phyloP scores from a whole-genome alignment of 192 early-diverging fungal species.

The Podila epigama region DNA sequence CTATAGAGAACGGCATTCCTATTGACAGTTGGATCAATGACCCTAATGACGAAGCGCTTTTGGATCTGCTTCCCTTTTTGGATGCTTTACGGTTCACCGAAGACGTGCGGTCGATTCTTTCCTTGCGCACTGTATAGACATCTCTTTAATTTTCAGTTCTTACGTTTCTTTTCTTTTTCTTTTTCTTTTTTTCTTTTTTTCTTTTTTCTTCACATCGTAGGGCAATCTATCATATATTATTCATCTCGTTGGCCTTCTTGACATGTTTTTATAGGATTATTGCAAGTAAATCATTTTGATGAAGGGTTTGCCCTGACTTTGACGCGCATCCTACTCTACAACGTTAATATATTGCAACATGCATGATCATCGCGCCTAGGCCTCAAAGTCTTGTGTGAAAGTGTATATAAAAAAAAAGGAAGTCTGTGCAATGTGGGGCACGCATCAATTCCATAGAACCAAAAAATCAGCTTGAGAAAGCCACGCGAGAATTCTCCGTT shows the following conservation, averaged over 20 bases:
- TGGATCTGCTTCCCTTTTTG: conserved; percentile 88
- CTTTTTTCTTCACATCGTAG: not conserved
- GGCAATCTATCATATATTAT: too few relatives aligned
- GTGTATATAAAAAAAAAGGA: too few relatives aligned
- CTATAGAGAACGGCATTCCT: conserved; percentile 87
- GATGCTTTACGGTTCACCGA: conserved; percentile 87
- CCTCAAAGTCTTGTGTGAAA: too few relatives aligned
- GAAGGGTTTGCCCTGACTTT: too few relatives aligned
- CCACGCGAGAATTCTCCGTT: too few relatives aligned
- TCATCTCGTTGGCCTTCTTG: not conserved
- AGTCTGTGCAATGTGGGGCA: too few relatives aligned
- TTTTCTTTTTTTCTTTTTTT: not conserved
- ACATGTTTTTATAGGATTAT: not conserved
- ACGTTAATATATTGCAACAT: too few relatives aligned
- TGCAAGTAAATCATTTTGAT: not conserved
- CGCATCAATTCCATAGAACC: too few relatives aligned
- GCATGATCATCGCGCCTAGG: too few relatives aligned
- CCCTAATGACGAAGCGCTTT: conserved; percentile 78
- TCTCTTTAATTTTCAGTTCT: not conserved
- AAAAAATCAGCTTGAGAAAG: too few relatives aligned
- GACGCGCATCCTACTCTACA: too few relatives aligned
- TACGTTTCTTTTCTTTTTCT: conserved; percentile 3
- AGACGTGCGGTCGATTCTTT: conserved; percentile 83
- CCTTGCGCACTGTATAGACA: conserved; percentile 53
- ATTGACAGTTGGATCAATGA: conserved; percentile 87